Conservation (phyloP, 2,329 filamentous ascomycete species). For the Blastomyces silverae region DNA sequence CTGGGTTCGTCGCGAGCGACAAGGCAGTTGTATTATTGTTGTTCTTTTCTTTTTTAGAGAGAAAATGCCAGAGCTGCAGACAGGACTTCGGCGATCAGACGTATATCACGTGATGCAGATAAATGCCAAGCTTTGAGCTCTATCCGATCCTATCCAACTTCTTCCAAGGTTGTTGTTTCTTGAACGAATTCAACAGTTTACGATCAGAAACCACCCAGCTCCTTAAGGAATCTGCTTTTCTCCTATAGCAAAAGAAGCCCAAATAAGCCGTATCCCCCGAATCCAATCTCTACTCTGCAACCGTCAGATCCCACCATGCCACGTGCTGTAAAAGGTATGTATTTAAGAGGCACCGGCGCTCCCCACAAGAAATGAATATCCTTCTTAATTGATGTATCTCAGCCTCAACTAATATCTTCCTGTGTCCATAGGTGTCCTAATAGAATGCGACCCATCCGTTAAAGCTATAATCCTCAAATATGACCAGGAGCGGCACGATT, state of each 20-base stretch:
- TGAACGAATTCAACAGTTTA: too few relatives aligned
- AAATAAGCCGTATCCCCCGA: background rate
- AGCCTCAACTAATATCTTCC: background rate
- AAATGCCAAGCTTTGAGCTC: too few relatives aligned
- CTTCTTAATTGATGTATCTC: constrained; percentile 8
- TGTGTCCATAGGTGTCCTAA: constrained; percentile 35
- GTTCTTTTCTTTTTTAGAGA: too few relatives aligned
- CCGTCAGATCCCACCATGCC: constrained; percentile 29
- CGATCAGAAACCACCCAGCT: too few relatives aligned
- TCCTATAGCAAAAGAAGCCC: background rate
- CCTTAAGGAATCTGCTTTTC: background rate
- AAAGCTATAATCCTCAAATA: constrained; percentile 46
- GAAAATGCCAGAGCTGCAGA: too few relatives aligned
- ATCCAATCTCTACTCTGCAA: background rate
- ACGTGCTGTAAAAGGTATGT: constrained; percentile 37
- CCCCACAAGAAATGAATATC: background rate
- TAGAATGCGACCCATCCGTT: constrained; percentile 46
- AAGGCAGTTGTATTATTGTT: too few relatives aligned
- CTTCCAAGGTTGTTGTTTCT: too few relatives aligned
- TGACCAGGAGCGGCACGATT: constrained; percentile 43
- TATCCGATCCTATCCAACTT: too few relatives aligned
- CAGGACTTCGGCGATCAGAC: too few relatives aligned
- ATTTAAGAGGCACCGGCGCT: too few relatives aligned
- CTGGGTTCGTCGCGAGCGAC: too few relatives aligned
- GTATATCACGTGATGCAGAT: too few relatives aligned